Conservation (phyloP, 139 green algal species). For the Trebouxia sp. region DNA sequence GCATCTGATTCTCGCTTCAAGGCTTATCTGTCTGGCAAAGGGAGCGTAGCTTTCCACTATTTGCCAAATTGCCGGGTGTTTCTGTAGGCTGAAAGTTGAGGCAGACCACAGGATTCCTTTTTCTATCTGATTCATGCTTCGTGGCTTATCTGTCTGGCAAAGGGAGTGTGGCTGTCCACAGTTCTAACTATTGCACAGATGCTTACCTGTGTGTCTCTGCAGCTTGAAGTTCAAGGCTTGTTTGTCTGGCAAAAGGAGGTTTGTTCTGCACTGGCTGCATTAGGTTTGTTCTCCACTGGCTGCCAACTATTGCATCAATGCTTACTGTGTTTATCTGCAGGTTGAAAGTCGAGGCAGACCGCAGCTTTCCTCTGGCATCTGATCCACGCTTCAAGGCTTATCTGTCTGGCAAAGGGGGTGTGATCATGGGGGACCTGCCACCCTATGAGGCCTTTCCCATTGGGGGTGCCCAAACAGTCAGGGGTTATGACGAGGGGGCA, state of each 20-base stretch:
- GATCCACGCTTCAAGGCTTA: slow-evolving; percentile 7
- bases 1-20: slow-evolving; percentile 28
- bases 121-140: slow-evolving; percentile 27
- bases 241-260: no score
- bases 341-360: slow-evolving; percentile 56
- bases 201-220: no score
- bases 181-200: no score
- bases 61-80: slow-evolving; percentile 15
- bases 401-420: slow-evolving; percentile 50
- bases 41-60: no score
- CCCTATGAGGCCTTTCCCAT: slow-evolving; percentile 98
- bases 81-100: slow-evolving; percentile 34
- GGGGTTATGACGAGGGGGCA: slow-evolving; percentile 88
- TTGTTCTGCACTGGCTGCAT: no score
- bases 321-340: slow-evolving; percentile 32
- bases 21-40: slow-evolving; percentile 38
- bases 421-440: slow-evolving; percentile 88
- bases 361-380: slow-evolving; percentile 53
- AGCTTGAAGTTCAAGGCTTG: no score
- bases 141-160: slow-evolving; percentile 29
- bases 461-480: slow-evolving; percentile 89
- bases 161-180: slow-evolving; percentile 61
- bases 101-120: slow-evolving; percentile 68
- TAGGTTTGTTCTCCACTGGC: no score
- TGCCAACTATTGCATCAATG: slow-evolving; percentile 36